A percentile compares a stretch with the other conserved stretches of the same genome.
phyloP scores from a whole-genome alignment of 2,329 filamentous ascomycete species.

The Diplodia scrobiculata region DNA sequence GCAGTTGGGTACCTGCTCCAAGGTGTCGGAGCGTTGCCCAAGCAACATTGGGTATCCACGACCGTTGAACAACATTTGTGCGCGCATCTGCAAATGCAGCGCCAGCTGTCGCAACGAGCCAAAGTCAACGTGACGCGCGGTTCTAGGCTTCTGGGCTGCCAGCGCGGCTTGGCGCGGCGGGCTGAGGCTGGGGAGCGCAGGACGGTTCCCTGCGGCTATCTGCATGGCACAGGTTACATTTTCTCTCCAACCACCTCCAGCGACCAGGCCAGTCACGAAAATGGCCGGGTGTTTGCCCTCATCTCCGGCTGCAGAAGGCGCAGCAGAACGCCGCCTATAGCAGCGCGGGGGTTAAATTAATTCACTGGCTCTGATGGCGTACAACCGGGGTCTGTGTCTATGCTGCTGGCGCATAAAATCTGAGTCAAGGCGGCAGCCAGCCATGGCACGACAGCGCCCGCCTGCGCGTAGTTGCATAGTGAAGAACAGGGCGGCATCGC shows the following conservation, averaged over 20 bases:
- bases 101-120: constrained; percentile 15
- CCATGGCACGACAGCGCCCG: constrained; percentile 22
- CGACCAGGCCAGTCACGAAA: constrained; percentile 8
- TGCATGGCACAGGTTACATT: constrained; percentile 23
- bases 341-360: constrained; percentile 8
- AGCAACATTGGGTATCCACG: constrained; percentile 26
- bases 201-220: constrained; percentile 20
- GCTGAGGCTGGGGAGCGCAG: constrained; percentile 23
- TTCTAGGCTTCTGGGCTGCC: background rate
- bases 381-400: constrained; percentile 3
- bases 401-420: constrained; percentile 20
- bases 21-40: constrained; percentile 25
- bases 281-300: constrained; percentile 22
- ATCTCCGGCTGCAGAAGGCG: constrained; percentile 16
- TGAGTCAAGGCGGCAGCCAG: constrained; percentile 27
- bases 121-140: constrained; percentile 9
- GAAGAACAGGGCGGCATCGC: constrained; percentile 21
- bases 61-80: background rate
- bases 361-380: constrained; percentile 10
- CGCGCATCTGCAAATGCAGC: background rate
- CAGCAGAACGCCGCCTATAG: constrained; percentile 16
- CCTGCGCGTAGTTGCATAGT: constrained; percentile 6
- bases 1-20: constrained; percentile 22
- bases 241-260: constrained; percentile 15
- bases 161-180: constrained; percentile 10